Conservation (phyloP, 495 filamentous ascomycete genomes). For the Tuber umbilicatum region DNA sequence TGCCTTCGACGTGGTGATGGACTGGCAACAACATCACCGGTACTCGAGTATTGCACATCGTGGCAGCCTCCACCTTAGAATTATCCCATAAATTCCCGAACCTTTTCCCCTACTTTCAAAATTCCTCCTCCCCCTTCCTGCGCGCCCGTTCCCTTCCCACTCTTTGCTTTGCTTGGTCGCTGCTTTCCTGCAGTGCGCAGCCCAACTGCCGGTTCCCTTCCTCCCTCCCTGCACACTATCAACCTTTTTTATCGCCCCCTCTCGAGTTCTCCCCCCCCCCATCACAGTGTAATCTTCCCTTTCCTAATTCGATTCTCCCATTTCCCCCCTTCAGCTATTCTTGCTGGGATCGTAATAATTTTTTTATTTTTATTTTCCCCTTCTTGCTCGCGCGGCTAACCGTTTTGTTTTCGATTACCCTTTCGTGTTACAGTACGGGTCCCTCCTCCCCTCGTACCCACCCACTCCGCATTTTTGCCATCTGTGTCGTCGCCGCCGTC, state of each 20-base stretch:
- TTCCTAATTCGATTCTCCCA: background rate
- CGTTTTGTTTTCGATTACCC: slow-evolving; percentile 4
- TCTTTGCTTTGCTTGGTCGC: background rate
- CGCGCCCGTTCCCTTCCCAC: background rate
- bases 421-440: slow-evolving; percentile 3
- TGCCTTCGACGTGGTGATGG: background rate
- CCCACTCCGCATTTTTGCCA: background rate
- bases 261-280: background rate
- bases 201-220: background rate
- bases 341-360: background rate
- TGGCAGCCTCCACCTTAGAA: background rate
- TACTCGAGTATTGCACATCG: background rate
- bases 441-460: background rate
- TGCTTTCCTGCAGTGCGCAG: slow-evolving; percentile 1
- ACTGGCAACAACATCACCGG: no score
- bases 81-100: background rate
- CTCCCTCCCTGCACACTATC: background rate
- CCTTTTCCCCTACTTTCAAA: background rate
- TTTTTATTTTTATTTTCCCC: background rate
- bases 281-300: background rate
- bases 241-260: background rate
- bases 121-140: background rate
- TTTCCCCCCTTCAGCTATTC: background rate
- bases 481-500: slow-evolving; percentile 13
- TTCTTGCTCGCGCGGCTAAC: background rate